These are phyloP conservation scores for Dichomitus squalens DNA, from an alignment of 1,284 basidiomycete species.

Conservation along the genomic window DNA sequence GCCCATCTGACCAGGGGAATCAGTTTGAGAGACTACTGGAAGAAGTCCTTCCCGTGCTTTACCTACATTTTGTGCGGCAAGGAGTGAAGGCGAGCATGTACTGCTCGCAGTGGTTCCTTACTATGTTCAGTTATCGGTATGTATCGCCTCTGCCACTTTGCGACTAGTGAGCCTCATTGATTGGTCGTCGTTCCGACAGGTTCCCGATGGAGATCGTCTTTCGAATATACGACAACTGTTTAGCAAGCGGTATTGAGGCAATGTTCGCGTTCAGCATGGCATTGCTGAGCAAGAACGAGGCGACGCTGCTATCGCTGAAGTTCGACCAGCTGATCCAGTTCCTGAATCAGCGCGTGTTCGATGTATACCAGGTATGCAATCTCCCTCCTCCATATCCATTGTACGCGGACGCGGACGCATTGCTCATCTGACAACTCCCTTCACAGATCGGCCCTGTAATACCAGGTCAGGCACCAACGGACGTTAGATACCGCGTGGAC, in stretches of 20 bases:
- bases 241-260: constrained; percentile 96
- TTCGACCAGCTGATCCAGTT: constrained; percentile 89
- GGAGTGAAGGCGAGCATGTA: constrained; percentile 98
- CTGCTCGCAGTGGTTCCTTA: constrained; percentile 97
- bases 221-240: constrained; percentile 92
- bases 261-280: constrained; percentile 94
- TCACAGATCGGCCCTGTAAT: constrained; percentile 32
- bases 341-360: constrained; percentile 82
- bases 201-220: constrained; percentile 95
- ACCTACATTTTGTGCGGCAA: constrained; percentile 90
- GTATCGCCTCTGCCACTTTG: constrained; percentile 24
- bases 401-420: neutral
- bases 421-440: neutral
- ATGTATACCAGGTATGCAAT: constrained; percentile 70
- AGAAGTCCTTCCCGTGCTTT: constrained; percentile 88
- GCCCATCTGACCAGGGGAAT: neutral
- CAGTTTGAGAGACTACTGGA: constrained; percentile 95
- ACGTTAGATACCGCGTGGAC: constrained; percentile 63
- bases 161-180: neutral
- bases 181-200: constrained; percentile 42
- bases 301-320: constrained; percentile 73
- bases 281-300: constrained; percentile 88
- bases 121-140: constrained; percentile 92
- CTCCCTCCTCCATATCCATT: neutral
- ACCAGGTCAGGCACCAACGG: constrained; percentile 27